Evolutionary conservation across 441 rosid genomes (phyloP), one percentile per base, ranked within the genome.

Genomic region (Breynia disticha): DNA sequence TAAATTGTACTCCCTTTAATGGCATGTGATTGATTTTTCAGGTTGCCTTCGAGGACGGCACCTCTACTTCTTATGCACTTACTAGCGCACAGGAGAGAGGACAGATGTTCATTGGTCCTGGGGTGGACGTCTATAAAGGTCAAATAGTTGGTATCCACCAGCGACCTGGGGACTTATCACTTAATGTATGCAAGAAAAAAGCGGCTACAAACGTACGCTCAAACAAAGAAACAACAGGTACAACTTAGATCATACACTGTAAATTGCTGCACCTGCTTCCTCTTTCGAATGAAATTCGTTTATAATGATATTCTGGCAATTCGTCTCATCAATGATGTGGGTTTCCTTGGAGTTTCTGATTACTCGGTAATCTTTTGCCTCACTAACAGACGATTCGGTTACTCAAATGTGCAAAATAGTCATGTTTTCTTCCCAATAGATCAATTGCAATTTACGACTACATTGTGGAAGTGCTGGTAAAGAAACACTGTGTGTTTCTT

Each of bases 101-200:
- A 39, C 95, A 84, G 71, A 69, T 93, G 97, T 93, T 93, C 72
- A 76, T 93, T 50, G 76, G 72, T 53, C 72, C 97, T 11, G 98
- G 97, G 17, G 67, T 68, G 48, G 97, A 81, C 10, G 98, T 86
- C 61, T 93, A 83, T 63, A 84, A 86, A 76, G 90, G 96, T 63
- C 97, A 88, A 72, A 80, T 88, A 53, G 87, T 88, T 42, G 98
- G 97, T 57, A 88, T 93, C 65, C 95, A 93, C 67, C 98, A 86
- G 63, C 81, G 97, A 21, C 77, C 97, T 7, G 98, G 97, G 8
- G 97, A 93, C 69, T 72, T 88, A 50, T 75, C 86, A 16, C 83
- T 91, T 46, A 88, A 91, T 56, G 86, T 88, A 47, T 93, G 98
- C 69, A 93, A 86, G 86, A 93, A 89, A 73, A 93, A 93, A 46